Evolutionary conservation across 257 asterid genomes (phyloP), one percentile per base, ranked within the genome.

Genomic region (Capsicum rhomboideum): DNA sequence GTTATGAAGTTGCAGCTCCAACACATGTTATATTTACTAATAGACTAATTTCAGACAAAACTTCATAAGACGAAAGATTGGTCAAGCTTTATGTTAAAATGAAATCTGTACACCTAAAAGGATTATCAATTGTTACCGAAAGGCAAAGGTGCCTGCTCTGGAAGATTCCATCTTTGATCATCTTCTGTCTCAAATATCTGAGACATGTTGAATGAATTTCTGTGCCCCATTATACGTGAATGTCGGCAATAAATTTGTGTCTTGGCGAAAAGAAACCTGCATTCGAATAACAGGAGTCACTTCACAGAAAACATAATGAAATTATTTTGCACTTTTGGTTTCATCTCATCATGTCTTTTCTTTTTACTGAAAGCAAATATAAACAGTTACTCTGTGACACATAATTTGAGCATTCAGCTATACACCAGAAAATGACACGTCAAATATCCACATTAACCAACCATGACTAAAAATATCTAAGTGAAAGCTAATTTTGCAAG

Each of bases 101-200:
- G 75, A 55, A 83, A 63, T 17, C 9, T 80, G 82, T 67, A 79
- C 10, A 4, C 71, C 64, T 68, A 40, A 46, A 28, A 29, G 80
- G 78, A 71, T 52, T 80, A 68, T 68, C 20, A 26, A 74, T n/a
- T 31, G 31, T 40, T 91, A 94, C 97, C 97, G 69, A 85, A 88
- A 83, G 89, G 91, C 85, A 90, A 72, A 87, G 87, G 90, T 64
- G 95, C 90, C 83, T 89, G 97, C 50, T 92, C 97, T 29, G 85
- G 83, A 67, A 86, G 89, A 86, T 89, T 89, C 93, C 92, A 90
- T 66, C 93, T 94, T 78, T 88, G 95, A 29, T 94, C 94, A 79
- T 84, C 85, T 28, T 91, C 98, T 12, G 90, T 86, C 83, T 91
- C 97, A 79, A 88, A 84, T 75, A 79, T 78, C 37, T 88, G 98